Evolutionary conservation across 2,329 filamentous ascomycete genomes (phyloP), one percentile per base, ranked within the genome.

Genomic region (Claviceps maximensis): DNA sequence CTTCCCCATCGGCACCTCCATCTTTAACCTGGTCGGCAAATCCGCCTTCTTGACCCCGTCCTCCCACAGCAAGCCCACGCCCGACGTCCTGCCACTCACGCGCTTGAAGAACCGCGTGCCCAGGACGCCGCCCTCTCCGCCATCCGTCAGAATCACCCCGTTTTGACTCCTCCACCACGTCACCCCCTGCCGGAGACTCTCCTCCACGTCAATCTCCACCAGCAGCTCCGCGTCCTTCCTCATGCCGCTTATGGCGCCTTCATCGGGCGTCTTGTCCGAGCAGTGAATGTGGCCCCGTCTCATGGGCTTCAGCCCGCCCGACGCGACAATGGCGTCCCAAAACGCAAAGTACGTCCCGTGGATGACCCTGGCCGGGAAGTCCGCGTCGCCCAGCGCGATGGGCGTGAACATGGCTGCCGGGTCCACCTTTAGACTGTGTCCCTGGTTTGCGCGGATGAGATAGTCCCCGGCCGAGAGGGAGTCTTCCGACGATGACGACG

Each of bases 381-480:
- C 79, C 25, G 62, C 76, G 7, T 65, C 69, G 36, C 77, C 76
- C 1, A 80, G 63, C 1, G 80, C 83, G 54, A 96, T 74, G 7
- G 84, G 82, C 21, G 74, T 77, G 3, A 95, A 78, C 2, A 94
- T 76, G 0, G 78, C 78, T 47, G 84, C 80, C n/a, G 81, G 81
- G 29, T 87, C 84, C 38, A 83, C 71, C 62, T 82, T 81, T 64
- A 98, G 87, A 61, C 82, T 89, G 73, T 97, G 93, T 52, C 93
- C 93, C 71, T 97, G 93, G 64, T 94, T 95, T 29, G 93, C 93
- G 62, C 93, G 89, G 70, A 98, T 96, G 33, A 94, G 76, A 73
- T 84, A 96, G 66, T 86, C 76, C 0, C 75, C 67, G 0, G 87
- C 76, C 49, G 85, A 73, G 9, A 64, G 63, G 21, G 65, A 65